phyloP scores from a whole-genome alignment of 2,329 filamentous ascomycete genomes.

The Botrytis medusae region DNA sequence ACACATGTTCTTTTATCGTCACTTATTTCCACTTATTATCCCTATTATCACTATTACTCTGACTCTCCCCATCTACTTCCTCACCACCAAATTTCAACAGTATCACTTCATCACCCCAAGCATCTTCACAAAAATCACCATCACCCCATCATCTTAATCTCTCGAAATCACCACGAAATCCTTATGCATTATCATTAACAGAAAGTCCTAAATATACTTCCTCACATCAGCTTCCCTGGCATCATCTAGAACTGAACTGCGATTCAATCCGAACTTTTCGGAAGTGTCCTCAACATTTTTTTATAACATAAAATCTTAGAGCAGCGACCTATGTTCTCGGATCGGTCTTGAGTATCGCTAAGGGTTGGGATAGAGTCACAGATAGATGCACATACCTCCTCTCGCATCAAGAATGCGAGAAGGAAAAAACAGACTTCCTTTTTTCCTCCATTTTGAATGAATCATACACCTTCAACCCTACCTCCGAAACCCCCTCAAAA shows the following conservation, averaged over 20 bases:
- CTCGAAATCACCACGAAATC: neutral
- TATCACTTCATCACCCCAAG: fast-evolving
- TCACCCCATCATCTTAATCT: neutral
- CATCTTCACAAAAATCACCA: neutral
- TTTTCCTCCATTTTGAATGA: no score
- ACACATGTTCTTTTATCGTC: neutral
- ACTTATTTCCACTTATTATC: neutral
- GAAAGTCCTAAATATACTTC: neutral
- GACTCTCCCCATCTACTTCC: neutral
- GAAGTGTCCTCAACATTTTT: no score
- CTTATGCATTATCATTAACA: neutral
- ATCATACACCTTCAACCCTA: no score
- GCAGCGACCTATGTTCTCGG: no score
- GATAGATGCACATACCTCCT: no score
- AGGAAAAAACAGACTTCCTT: no score
- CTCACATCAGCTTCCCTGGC: neutral
- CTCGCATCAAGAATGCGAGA: no score
- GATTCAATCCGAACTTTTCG: neutral
- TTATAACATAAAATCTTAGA: no score
- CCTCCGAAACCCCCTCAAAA: no score
- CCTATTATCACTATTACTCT: neutral
- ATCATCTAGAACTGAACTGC: fast-evolving
- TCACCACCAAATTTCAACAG: fast-evolving
- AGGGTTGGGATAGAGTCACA: no score
- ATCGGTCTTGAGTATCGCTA: no score